Base-by-base conservation (phyloP, 331 rosid species). In the Rosa hybrid region DNA sequence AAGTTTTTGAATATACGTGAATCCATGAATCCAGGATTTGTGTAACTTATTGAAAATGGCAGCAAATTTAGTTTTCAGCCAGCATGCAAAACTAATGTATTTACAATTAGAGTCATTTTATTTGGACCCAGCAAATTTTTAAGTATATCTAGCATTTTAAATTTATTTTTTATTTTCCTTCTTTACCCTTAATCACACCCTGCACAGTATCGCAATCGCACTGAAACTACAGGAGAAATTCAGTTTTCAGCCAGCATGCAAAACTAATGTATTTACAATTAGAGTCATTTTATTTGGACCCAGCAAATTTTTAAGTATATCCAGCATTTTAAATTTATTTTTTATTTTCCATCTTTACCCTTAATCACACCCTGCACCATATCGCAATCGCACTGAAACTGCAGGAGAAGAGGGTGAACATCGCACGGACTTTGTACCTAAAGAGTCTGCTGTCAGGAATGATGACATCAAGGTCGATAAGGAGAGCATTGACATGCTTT, bases 391-490 rank as follows among this genome's bases (percentile, higher is more conserved):
- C 98, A 0, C 82, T 93, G 18, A 91, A 90, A 83, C 93, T 93
- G 2, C 93, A 93, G 76, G 98, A 82, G 97, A 93, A 56, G 97
- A 93, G 86, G 80, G 94, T 5, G 93, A 93, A 81, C 90, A 93
- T n/a, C 87, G 91, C 34, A 88, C 90, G 97, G 98, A 93, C 78
- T 91, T 86, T 76, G 97, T 93, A 2, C 98, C 97, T 1, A 93
- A 90, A 0, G 85, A 83, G 38, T 93, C 94, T 4, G 93, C 97
- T 48, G 86, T 93, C 20, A 71, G n/a, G 41, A 86, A 78, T 14
- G 93, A 91, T 0, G 86, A 51, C 1, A 88, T 93, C 46, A 72
- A 78, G 78, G 88, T 93, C 10, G 98, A 93, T 12, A 88, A 82
- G 89, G 94, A 93, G 73, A 91, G 97, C 0, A 54, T 91, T 0